phyloP scores from a whole-genome alignment of 495 filamentous ascomycete species.

The Trichoderma parareesei region DNA sequence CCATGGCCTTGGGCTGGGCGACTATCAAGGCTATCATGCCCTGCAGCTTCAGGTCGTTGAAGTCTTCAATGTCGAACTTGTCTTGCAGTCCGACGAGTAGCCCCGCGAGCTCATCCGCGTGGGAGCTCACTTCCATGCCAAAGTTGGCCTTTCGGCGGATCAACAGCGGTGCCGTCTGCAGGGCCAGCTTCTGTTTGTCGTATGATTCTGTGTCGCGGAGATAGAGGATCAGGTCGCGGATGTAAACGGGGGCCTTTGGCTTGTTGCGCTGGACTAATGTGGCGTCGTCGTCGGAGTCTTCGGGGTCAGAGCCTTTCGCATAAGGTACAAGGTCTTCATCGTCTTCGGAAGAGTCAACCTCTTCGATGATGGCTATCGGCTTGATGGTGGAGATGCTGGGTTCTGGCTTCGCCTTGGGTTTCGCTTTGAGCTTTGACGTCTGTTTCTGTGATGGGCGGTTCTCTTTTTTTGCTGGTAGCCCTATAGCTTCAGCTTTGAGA shows the following conservation, averaged over 20 bases:
- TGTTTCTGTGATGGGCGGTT: conserved; percentile 16
- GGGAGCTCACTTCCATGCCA: conserved; percentile 77
- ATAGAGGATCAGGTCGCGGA: conserved; percentile 73
- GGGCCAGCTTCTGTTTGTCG: conserved; percentile 72
- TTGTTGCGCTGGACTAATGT: conserved; percentile 76
- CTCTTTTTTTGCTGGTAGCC: conserved; percentile 6
- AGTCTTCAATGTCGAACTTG: conserved; percentile 65
- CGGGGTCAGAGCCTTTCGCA: conserved; percentile 83
- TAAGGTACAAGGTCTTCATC: conserved; percentile 75
- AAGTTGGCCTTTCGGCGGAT: conserved; percentile 85
- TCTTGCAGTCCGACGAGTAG: conserved; percentile 73
- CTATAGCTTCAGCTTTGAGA: conserved; percentile 10
- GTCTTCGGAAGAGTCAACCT: conserved; percentile 48
- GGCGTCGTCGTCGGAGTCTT: conserved; percentile 88
- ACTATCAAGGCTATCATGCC: conserved; percentile 78
- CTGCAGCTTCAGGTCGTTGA: conserved; percentile 68
- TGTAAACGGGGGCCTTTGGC: conserved; percentile 80
- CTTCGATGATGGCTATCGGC: conserved; percentile 54
- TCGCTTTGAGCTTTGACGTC: conserved; percentile 18
- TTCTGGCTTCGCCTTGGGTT: conserved; percentile 20
- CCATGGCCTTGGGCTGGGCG: conserved; percentile 68
- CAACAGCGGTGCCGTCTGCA: conserved; percentile 65
- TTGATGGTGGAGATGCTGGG: conserved; percentile 15
- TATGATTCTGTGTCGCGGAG: conserved; percentile 76
- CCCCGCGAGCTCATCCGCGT: conserved; percentile 71